Percentiles rank a stretch among this genome's conserved stretches.
Conservation (phyloP, 176 grass and related monocot genomes). For the Puya raimondii region DNA sequence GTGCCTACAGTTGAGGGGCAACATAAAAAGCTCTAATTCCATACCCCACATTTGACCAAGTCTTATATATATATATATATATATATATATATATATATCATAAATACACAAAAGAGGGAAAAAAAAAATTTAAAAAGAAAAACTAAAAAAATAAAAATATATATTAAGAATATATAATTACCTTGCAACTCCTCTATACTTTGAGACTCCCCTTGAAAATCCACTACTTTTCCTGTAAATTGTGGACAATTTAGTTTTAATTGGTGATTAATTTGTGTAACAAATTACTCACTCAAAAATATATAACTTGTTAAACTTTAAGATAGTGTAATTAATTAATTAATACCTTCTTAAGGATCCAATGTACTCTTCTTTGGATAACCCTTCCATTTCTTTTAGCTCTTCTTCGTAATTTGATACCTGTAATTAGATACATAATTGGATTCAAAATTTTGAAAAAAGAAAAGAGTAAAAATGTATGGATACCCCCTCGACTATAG, state of each 20-base stretch:
- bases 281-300: too few species aligned
- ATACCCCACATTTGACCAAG: not conserved
- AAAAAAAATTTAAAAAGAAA: not conserved
- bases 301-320: too few species aligned
- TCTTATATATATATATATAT: not conserved
- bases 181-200: constrained; percentile 74
- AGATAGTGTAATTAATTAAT: too few species aligned
- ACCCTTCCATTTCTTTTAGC: constrained; percentile 42
- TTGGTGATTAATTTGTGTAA: too few species aligned
- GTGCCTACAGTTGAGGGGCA: too few species aligned
- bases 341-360: constrained; percentile 51
- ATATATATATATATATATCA: not conserved
- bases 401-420: constrained; percentile 38
- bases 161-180: not conserved
- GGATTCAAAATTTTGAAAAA: not conserved
- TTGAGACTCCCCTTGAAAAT: constrained; percentile 64
- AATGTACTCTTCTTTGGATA: constrained; percentile 58
- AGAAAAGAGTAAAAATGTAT: not conserved
- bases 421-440: constrained; percentile 17
- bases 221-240: constrained; percentile 60
- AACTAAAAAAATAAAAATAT: not conserved
- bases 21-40: too few species aligned
- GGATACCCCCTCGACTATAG: too few species aligned
- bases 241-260: too few species aligned
- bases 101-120: not conserved